Base-by-base conservation (phyloP, 225 moss, liverwort and hornwort species). In the Thuidium tamariscinum region DNA sequence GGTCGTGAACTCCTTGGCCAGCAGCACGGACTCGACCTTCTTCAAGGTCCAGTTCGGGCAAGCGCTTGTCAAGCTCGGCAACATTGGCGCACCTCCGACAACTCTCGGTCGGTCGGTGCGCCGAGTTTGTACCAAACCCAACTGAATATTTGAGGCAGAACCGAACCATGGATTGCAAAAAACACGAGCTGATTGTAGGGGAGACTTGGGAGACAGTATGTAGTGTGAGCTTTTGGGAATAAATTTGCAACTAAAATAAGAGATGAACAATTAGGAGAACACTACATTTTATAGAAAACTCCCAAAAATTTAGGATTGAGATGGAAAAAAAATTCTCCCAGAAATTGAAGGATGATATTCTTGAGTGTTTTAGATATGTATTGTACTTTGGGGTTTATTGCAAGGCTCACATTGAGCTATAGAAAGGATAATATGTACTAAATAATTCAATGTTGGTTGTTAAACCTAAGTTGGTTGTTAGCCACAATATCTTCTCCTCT, bases 401-500 rank as follows among this genome's bases (percentile, higher is more conserved):
- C 7, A 37, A 67, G 67, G 22, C 22, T 67, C 13, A 13, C 22
- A 37, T 37, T 67, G n/a, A n/a, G n/a, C n/a, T n/a, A n/a, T n/a
- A n/a, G n/a, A n/a, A n/a, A n/a, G n/a, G n/a, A n/a, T n/a, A 3
- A 37, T 37, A 13, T 67, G 7, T 37, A 7, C 13, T 22, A 67
- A 13, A 37, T 6, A 13, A 13, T 13, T 37, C 22, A 67, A 13
- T 37, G 7, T 22, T 0, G 67, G 12, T 67, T 67, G 22, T 2
- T 13, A 67, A 4, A 23, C 4, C 2, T 0, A 0, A 23, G 7
- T 23, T 68, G 13, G 39, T 1, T 68, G 13, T 7, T 13, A 7
- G 4, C n/a, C n/a, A 39, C 23, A 39, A 23, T 39, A 39, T 39
- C 39, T 68, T 39, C 2, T n/a, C n/a, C n/a, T n/a, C n/a, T n/a